phyloP scores from a whole-genome alignment of 192 early-diverging fungal genomes.

The Umbelopsis isabellina region DNA sequence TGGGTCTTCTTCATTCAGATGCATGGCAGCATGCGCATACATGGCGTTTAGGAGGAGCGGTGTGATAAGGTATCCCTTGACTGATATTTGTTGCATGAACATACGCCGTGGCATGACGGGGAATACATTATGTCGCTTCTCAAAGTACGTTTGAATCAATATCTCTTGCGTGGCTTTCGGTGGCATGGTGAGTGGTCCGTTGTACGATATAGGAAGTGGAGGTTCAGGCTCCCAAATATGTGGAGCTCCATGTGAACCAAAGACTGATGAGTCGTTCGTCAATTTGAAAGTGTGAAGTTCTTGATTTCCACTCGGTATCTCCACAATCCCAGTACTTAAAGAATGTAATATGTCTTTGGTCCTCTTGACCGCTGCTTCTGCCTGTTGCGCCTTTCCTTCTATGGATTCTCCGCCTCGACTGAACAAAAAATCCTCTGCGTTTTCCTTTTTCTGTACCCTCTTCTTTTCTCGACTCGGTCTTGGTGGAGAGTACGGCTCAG shows the following conservation, averaged over 20 bases:
- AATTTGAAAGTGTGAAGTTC: constrained; percentile 11
- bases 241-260: constrained; percentile 9
- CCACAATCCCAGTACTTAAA: neutral
- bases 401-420: neutral
- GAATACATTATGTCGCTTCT: constrained; percentile 30
- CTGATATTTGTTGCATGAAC: constrained; percentile 31
- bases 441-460: neutral
- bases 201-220: constrained; percentile 7
- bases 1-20: constrained; percentile 8
- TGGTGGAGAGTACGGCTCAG: neutral
- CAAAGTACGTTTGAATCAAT: constrained; percentile 30
- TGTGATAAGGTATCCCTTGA: constrained; percentile 21
- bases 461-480: constrained; percentile 7
- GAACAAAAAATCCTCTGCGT: constrained; percentile 3
- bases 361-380: neutral
- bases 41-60: constrained; percentile 35
- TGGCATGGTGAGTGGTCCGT: constrained; percentile 24
- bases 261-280: constrained; percentile 1
- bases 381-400: neutral
- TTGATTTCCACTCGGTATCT: neutral
- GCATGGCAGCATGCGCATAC: constrained; percentile 37
- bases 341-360: neutral
- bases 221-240: constrained; percentile 19
- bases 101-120: constrained; percentile 34
- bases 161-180: constrained; percentile 26